These are phyloP conservation scores for Blastocystis sp. DNA, from an alignment of 352 stramenopile genomes.

Conservation along the genomic window DNA sequence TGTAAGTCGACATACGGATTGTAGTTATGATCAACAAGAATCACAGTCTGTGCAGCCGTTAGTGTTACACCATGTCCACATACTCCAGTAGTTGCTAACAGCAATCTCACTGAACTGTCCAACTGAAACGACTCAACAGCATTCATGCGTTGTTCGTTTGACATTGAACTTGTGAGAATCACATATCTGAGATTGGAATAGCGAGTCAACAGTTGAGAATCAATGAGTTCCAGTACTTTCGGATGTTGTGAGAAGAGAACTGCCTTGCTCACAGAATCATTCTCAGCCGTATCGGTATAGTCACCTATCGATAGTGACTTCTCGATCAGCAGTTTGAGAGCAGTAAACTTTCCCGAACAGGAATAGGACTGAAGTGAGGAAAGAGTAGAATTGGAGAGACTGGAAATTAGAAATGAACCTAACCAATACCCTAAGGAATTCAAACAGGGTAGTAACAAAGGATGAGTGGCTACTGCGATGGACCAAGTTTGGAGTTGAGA, in stretches of 20 bases:
- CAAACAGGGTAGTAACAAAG: neutral
- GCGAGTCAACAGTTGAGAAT: neutral
- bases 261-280: neutral
- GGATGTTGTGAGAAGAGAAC: conserved; percentile 52
- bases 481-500: neutral
- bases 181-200: conserved; percentile 14
- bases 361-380: neutral
- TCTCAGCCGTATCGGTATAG: neutral
- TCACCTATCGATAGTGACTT: conserved; percentile 29
- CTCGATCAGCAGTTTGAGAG: conserved; percentile 35
- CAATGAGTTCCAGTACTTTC: neutral
- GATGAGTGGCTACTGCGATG: conserved; percentile 31
- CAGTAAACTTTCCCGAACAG: conserved; percentile 27
- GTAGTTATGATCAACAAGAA: conserved; percentile 55
- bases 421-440: neutral
- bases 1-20: conserved; percentile 84
- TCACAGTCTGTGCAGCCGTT: neutral
- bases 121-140: conserved; percentile 9
- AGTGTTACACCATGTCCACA: conserved; percentile 15
- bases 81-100: conserved; percentile 39
- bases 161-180: neutral
- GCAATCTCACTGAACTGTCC: neutral
- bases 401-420: neutral
- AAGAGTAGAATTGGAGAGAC: neutral
- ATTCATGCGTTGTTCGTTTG: conserved; percentile 9